Percentiles rank a stretch among this genome's conserved stretches.
Conservation (phyloP, 352 stramenopile genomes). For the Phytopythium vexans region DNA sequence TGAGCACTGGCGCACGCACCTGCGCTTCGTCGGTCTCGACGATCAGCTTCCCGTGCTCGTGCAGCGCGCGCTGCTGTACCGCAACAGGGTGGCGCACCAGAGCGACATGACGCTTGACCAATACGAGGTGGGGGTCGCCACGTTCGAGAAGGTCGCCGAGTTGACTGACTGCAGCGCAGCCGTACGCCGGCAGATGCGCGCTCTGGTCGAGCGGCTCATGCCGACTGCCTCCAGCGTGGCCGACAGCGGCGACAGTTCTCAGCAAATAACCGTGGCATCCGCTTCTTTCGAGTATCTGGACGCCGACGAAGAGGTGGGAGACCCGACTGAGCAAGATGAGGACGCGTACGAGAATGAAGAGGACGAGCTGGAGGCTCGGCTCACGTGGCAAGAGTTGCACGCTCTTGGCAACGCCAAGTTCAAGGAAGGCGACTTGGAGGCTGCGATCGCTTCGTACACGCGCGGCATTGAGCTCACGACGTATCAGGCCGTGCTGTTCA, state of each 20-base stretch:
- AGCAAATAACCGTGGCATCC: not conserved
- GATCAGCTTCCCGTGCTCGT: slow-evolving; percentile 24
- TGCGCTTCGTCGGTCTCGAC: slow-evolving; percentile 20
- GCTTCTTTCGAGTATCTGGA: not conserved
- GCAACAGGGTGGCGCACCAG: slow-evolving; percentile 39
- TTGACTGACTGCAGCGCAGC: slow-evolving; percentile 27
- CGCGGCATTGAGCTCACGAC: slow-evolving; percentile 20
- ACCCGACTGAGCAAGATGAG: not conserved
- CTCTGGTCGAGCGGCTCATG: slow-evolving; percentile 26
- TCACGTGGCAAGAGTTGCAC: slow-evolving; percentile 27
- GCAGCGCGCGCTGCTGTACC: slow-evolving; percentile 22
- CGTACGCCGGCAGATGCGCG: slow-evolving; percentile 25
- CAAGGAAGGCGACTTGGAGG: slow-evolving; percentile 25
- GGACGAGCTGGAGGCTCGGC: slow-evolving; percentile 14
- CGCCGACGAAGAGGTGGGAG: not conserved
- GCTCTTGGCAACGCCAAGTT: slow-evolving; percentile 31
- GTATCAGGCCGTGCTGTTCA: slow-evolving; percentile 26
- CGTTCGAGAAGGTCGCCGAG: slow-evolving; percentile 29
- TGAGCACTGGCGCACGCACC: slow-evolving; percentile 36
- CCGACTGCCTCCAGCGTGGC: slow-evolving; percentile 7
- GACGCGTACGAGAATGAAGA: not conserved
- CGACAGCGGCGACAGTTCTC: not conserved
- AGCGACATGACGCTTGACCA: slow-evolving; percentile 21
- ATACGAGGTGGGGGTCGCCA: slow-evolving; percentile 28
- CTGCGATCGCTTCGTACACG: slow-evolving; percentile 27